Percentiles rank a stretch among this genome's conserved stretches.
Evolutionary conservation across 768 basidiomycete species (phyloP).

Genomic region (Cystoderma amianthinum): DNA sequence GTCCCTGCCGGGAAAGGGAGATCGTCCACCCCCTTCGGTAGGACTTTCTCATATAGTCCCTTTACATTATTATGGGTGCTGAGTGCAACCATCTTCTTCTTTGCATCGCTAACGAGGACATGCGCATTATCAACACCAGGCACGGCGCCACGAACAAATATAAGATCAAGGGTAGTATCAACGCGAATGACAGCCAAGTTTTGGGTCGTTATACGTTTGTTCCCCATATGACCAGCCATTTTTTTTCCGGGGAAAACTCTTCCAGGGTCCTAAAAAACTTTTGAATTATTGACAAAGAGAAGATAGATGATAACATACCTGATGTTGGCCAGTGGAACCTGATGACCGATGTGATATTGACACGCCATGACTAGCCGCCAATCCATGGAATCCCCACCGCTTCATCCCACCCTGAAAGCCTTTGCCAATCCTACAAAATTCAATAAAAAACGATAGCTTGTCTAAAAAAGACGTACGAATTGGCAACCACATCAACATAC

Average conservation of each 20-base stretch:
- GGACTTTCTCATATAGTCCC: conserved; percentile 67
- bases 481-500: conserved; percentile 85
- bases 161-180: conserved; percentile 78
- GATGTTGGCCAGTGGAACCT: conserved; percentile 92
- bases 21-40: conserved; percentile 77
- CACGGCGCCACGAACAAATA: conserved; percentile 88
- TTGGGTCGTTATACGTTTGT: conserved; percentile 72
- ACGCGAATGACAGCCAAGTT: conserved; percentile 88
- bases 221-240: conserved; percentile 95
- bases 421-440: conserved; percentile 74
- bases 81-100: conserved; percentile 70
- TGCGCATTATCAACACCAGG: conserved; percentile 88
- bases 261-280: conserved; percentile 73
- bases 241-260: conserved; percentile 96
- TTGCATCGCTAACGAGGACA: conserved; percentile 81
- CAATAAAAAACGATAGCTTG: neutral
- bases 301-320: conserved; percentile 41
- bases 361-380: conserved; percentile 92
- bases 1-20: conserved; percentile 94
- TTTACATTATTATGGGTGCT: conserved; percentile 61
- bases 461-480: conserved; percentile 57
- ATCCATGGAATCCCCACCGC: conserved; percentile 87
- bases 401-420: conserved; percentile 98
- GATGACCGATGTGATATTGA: conserved; percentile 90
- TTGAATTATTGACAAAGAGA: conserved; percentile 2